Conservation (phyloP, 345 rosid species). For the Eucalyptus sideroxylon region DNA sequence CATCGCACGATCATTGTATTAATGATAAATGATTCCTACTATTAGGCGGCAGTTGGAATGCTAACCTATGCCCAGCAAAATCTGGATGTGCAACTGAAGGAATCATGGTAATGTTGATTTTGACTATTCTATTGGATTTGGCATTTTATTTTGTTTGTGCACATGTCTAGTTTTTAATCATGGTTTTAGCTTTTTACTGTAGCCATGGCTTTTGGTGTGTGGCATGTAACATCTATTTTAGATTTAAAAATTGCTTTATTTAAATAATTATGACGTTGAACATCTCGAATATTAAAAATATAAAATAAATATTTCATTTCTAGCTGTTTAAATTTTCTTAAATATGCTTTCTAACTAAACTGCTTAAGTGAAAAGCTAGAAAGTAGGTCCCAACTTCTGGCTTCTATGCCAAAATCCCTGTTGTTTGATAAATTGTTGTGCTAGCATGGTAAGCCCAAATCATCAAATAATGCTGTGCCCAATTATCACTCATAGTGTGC, state of each 20-base stretch:
- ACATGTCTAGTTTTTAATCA: neutral
- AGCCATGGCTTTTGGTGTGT: neutral
- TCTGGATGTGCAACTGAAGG: slow-evolving; percentile 88
- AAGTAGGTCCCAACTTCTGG: neutral
- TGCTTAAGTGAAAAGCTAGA: neutral
- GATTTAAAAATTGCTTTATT: neutral
- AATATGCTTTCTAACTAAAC: neutral
- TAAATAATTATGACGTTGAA: neutral
- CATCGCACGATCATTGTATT: neutral
- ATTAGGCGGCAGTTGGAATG: slow-evolving; percentile 97
- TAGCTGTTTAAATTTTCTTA: neutral
- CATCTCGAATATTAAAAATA: neutral
- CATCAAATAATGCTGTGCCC: neutral
- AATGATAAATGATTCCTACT: neutral
- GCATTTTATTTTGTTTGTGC: neutral
- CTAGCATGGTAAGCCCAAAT: neutral
- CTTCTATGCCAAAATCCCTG: neutral
- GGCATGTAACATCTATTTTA: neutral
- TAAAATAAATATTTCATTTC: neutral
- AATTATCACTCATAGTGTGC: neutral
- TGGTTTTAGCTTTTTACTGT: neutral
- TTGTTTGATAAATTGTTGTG: neutral
- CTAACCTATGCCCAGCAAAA: slow-evolving; percentile 90
- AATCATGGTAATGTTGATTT: slow-evolving; percentile 53
- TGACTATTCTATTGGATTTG: neutral